phyloP scores from a whole-genome alignment of 2,329 filamentous ascomycete species.

The Diaporthe aspalathi region DNA sequence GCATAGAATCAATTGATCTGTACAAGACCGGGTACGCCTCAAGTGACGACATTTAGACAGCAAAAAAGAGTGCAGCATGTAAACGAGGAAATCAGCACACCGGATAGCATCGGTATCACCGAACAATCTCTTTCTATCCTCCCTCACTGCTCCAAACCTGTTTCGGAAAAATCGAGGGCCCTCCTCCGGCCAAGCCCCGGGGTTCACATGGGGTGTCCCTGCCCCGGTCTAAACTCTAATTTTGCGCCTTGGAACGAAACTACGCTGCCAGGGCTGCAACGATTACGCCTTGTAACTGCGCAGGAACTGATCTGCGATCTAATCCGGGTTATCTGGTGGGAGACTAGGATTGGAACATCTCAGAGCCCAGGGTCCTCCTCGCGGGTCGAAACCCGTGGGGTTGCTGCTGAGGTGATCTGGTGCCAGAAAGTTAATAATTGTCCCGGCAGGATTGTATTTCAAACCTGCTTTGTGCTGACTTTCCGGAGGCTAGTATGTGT shows the following conservation, averaged over 20 bases:
- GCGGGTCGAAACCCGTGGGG: background rate
- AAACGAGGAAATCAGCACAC: background rate
- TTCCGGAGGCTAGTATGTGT: background rate
- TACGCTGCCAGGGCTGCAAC: slow-evolving; percentile 8
- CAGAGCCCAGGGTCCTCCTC: slow-evolving; percentile 15
- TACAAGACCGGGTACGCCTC: background rate
- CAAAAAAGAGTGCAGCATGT: background rate
- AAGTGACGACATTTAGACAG: background rate
- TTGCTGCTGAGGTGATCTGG: slow-evolving; percentile 2
- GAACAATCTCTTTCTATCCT: background rate
- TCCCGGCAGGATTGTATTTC: background rate
- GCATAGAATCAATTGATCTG: too few species aligned
- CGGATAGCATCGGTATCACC: background rate
- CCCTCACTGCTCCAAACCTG: background rate
- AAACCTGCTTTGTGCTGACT: slow-evolving; percentile 15
- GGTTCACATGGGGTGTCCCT: slow-evolving; percentile 5
- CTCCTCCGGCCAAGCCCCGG: background rate
- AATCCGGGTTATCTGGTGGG: background rate
- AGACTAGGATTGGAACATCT: background rate
- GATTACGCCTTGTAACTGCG: background rate
- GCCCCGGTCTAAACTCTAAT: slow-evolving; percentile 8
- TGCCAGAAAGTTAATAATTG: background rate
- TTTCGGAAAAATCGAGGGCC: background rate
- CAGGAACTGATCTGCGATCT: slow-evolving; percentile 28
- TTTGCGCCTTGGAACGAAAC: slow-evolving; percentile 7